phyloP scores from a whole-genome alignment of 805 yeast species.

The Priceomyces haplophilus region DNA sequence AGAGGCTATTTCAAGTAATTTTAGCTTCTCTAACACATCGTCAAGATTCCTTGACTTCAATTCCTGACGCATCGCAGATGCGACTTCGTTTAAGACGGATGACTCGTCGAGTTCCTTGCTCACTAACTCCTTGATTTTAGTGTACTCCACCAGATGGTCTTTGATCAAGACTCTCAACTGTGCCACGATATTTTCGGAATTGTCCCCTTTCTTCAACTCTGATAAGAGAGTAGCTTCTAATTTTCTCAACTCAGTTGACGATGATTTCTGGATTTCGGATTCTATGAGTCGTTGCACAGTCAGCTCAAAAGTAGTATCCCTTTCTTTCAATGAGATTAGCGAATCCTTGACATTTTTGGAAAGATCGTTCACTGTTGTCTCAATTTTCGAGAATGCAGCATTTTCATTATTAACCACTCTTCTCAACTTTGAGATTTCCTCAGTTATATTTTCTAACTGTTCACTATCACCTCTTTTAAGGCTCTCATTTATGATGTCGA shows the following conservation, averaged over 20 bases:
- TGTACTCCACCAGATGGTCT: background rate
- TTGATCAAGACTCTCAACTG: background rate
- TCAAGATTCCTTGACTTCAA: background rate
- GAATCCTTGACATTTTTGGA: background rate
- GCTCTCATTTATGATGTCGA: slow-evolving; percentile 13
- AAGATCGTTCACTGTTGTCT: background rate
- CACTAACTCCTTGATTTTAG: background rate
- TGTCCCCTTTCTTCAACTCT: background rate
- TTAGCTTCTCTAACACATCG: background rate
- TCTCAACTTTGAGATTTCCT: background rate
- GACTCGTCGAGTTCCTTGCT: background rate
- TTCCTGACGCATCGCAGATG: background rate
- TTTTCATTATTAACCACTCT: background rate
- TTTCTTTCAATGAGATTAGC: background rate
- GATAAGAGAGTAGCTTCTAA: background rate
- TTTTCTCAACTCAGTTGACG: background rate
- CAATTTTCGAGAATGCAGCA: background rate
- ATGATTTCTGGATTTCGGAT: background rate
- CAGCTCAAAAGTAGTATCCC: background rate
- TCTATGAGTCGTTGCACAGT: background rate
- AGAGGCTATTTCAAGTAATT: background rate
- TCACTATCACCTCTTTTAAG: background rate
- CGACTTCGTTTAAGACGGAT: background rate
- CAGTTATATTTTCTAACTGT: background rate
- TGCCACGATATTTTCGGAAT: background rate